phyloP scores from a whole-genome alignment of 768 basidiomycete genomes.

The Crucibulum laeve region DNA sequence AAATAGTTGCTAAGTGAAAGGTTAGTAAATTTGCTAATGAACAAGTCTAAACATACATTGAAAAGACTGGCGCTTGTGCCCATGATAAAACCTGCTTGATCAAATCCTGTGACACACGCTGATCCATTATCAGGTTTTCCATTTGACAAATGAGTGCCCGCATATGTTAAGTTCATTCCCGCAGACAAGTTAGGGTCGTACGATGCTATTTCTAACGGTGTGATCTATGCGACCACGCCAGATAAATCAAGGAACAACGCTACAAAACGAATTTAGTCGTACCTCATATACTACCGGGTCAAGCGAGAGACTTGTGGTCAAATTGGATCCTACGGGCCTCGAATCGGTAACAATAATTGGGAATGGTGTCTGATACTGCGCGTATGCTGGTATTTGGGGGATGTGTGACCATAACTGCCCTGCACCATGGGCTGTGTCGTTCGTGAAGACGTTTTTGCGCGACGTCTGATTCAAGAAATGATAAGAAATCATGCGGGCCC shows the following conservation, averaged over 20 bases:
- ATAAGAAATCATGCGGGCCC: conserved; percentile 62
- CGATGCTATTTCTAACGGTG: conserved; percentile 66
- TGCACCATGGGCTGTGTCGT: conserved; percentile 61
- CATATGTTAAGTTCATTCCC: conserved; percentile 57
- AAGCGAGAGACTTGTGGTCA: conserved; percentile 32
- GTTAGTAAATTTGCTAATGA: background rate
- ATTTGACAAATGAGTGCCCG: conserved; percentile 61
- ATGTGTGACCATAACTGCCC: conserved; percentile 67
- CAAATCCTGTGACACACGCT: conserved; percentile 69
- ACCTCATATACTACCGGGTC: conserved; percentile 59
- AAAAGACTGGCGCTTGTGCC: conserved; percentile 71
- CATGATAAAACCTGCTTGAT: conserved; percentile 71
- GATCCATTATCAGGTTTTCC: conserved; percentile 51
- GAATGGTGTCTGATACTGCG: conserved; percentile 50
- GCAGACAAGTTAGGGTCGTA: conserved; percentile 72
- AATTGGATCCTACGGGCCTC: conserved; percentile 37
- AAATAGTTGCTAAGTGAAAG: conserved; percentile 38
- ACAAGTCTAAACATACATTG: conserved; percentile 34
- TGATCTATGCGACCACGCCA: conserved; percentile 33
- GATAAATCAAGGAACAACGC: background rate
- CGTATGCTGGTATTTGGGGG: conserved; percentile 45
- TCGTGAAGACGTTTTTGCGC: conserved; percentile 54
- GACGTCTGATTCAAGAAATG: conserved; percentile 72
- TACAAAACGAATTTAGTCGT: conserved; percentile 8
- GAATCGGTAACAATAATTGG: conserved; percentile 64